Conservation (phyloP, 371 early-diverging fungal genomes). For the Lichtheimia hyalospora region DNA sequence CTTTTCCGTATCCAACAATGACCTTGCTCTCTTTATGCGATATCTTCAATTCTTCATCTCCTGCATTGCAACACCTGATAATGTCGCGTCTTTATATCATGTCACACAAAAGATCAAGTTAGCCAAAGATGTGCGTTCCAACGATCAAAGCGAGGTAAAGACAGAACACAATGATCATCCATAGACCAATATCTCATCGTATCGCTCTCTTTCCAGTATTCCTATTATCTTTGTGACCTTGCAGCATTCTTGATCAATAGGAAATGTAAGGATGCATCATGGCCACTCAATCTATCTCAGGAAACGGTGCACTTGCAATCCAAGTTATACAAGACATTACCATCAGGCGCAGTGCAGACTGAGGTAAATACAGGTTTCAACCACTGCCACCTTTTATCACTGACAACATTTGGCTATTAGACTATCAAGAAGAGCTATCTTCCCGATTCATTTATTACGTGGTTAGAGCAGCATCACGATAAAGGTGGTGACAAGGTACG, state of each 20-base stretch:
- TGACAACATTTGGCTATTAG: not conserved
- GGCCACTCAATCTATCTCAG: conserved; percentile 73
- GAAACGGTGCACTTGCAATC: conserved; percentile 60
- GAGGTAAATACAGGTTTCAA: conserved; percentile 30
- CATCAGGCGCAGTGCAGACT: conserved; percentile 33
- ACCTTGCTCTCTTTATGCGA: conserved; percentile 46
- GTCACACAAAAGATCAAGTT: conserved; percentile 79
- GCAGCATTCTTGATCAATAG: conserved; percentile 77
- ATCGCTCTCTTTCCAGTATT: conserved; percentile 44
- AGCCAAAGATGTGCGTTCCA: conserved; percentile 57
- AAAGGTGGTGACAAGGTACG: not conserved
- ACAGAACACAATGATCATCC: not conserved
- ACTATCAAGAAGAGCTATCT: conserved; percentile 9
- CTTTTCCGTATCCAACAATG: conserved; percentile 60
- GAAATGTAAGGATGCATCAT: conserved; percentile 62
- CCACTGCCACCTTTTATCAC: not conserved
- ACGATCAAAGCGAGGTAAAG: conserved; percentile 51
- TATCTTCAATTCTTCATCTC: conserved; percentile 87
- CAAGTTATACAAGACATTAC: conserved; percentile 54
- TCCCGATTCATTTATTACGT: conserved; percentile 2
- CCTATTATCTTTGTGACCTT: conserved; percentile 84
- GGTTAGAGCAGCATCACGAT: conserved; percentile 4
- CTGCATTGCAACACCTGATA: conserved; percentile 77
- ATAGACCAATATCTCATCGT: not conserved
- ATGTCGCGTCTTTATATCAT: conserved; percentile 81